A percentile compares a stretch with the other conserved stretches of the same genome.
Conservation (phyloP, 2,329 filamentous ascomycete genomes). For the Nemania diffusa region DNA sequence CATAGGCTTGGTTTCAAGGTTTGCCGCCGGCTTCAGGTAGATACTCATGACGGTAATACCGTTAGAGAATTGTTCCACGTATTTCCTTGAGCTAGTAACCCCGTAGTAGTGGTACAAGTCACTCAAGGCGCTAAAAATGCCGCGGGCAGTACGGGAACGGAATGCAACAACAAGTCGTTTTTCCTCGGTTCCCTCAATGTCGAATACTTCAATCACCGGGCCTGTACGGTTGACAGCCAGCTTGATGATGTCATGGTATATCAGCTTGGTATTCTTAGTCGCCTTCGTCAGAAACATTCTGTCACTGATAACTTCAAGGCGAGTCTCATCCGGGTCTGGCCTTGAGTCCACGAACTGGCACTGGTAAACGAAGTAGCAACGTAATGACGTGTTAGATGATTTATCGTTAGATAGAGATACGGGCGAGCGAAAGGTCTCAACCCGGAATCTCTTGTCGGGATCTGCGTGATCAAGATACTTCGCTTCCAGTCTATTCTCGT, state of each 20-base stretch:
- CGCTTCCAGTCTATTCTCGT: conserved; percentile 91
- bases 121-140: conserved; percentile 93
- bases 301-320: conserved; percentile 91
- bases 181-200: conserved; percentile 90
- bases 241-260: conserved; percentile 94
- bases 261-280: conserved; percentile 91
- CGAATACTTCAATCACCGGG: conserved; percentile 97
- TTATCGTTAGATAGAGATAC: conserved; percentile 76
- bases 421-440: conserved; percentile 96
- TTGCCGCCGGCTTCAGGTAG: conserved; percentile 81
- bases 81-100: conserved; percentile 94
- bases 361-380: conserved; percentile 99
- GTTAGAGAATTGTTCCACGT: conserved; percentile 98
- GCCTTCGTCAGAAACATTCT: conserved; percentile 95
- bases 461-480: conserved; percentile 91
- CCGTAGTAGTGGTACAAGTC: conserved; percentile 99
- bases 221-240: conserved; percentile 85
- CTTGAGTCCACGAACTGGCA: conserved; percentile 86
- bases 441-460: conserved; percentile 80
- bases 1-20: conserved; percentile 69
- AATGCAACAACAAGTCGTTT: conserved; percentile 96
- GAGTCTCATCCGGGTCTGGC: conserved; percentile 81
- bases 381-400: conserved; percentile 81
- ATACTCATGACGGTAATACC: conserved; percentile 97
- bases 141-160: conserved; percentile 89